Base-by-base conservation (phyloP, 169 alveolate species). In the Besnoitia besnoiti region DNA sequence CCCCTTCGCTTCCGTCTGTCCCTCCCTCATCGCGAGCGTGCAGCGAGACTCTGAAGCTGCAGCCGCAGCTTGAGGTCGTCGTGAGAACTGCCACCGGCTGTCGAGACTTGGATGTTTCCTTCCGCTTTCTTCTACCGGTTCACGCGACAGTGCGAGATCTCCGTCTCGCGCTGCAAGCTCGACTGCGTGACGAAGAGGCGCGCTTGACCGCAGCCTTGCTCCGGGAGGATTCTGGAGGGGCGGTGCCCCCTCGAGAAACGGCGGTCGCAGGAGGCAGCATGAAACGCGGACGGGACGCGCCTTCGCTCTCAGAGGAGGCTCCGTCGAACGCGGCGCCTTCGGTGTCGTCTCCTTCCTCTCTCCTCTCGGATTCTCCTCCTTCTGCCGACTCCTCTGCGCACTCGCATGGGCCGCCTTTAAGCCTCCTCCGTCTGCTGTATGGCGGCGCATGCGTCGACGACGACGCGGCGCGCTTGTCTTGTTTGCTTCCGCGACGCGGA, bases 141-240 rank as follows among this genome's bases (percentile, higher is more conserved):
- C 14, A 27, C 87, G 87, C 87, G 37, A 77, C 87, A 35, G 44
- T 77, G 7, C 3, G 27, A 0, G 87, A 77, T 35, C 40, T 77
- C 44, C 87, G 40, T 19, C 87, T n/a, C 21, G 87, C 87, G 21
- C 87, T 77, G 37, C 87, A 77, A 55, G 30, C 12, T 42, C 40
- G 80, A 1, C n/a, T 67, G 44, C 80, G 10, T 3, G 46, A 30
- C 19, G 80, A 67, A 30, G 44, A 67, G 44, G 44, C 10, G 7
- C 80, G 47, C 40, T 16, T 67, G 8, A 1, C n/a, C 39, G 80
- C 80, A n/a, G 44, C 80, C 10, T 24, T 35, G 44, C 14, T 30
- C n/a, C n/a, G n/a, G n/a, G n/a, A n/a, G n/a, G n/a, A n/a, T n/a
- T n/a, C n/a, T n/a, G n/a, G n/a, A n/a, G n/a, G n/a, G n/a, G n/a